A percentile compares a stretch with the other conserved stretches of the same genome.
These are phyloP conservation scores for Tetratostichococcus sp. DNA, from an alignment of 139 green algal genomes.

Conservation along the genomic window DNA sequence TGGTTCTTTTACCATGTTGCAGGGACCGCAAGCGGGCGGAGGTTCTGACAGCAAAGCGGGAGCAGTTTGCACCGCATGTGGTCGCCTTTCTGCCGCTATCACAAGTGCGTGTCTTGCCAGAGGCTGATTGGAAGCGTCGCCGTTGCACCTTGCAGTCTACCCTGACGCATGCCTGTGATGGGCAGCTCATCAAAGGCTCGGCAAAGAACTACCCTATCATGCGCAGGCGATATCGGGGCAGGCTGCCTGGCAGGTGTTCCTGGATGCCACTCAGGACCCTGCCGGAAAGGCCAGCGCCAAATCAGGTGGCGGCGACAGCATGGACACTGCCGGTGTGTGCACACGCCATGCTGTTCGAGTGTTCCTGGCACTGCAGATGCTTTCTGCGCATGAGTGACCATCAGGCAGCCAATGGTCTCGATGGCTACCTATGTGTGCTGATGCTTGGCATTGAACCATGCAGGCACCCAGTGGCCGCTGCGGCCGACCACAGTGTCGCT, in stretches of 20 bases:
- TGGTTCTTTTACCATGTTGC: too few relatives aligned
- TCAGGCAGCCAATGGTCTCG: too few relatives aligned
- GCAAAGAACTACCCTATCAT: too few relatives aligned
- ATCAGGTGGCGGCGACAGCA: not conserved
- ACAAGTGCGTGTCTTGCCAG: conserved; percentile 14
- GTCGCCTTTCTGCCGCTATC: conserved; percentile 70
- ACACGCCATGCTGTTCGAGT: not conserved
- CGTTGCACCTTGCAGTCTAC: not conserved
- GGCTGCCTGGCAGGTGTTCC: not conserved
- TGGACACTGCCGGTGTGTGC: not conserved
- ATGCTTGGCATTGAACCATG: not conserved
- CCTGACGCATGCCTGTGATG: too few relatives aligned
- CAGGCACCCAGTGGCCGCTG: conserved; percentile 1
- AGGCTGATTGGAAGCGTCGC: not conserved
- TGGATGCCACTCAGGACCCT: not conserved
- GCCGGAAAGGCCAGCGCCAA: not conserved
- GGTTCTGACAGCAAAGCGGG: conserved; percentile 46
- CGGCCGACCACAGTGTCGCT: conserved; percentile 33
- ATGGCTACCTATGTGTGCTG: too few relatives aligned
- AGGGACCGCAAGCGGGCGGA: conserved; percentile 63
- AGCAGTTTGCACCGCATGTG: conserved; percentile 42
- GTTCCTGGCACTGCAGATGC: not conserved
- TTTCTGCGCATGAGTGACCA: not conserved
- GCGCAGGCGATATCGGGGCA: not conserved
- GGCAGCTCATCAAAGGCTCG: too few relatives aligned